These are phyloP conservation scores for Golubevia sp. DNA, from an alignment of 1,284 basidiomycete species.

Conservation along the genomic window DNA sequence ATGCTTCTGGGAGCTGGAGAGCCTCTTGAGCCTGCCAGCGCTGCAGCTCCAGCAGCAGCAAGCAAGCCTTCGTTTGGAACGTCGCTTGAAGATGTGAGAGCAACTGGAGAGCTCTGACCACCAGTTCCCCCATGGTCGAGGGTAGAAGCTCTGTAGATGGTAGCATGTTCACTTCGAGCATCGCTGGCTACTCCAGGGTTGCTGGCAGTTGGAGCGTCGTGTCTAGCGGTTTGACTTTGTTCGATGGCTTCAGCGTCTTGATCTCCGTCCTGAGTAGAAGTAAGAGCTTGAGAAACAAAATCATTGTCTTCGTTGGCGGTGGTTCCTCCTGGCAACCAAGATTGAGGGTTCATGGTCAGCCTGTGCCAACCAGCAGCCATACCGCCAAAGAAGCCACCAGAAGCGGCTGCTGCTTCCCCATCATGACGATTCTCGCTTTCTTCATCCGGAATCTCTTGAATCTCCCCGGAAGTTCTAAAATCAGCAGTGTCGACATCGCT, in stretches of 20 bases:
- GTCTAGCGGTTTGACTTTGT: slow-evolving; percentile 1
- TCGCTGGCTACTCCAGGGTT: slow-evolving; percentile 18
- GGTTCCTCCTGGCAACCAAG: neutral
- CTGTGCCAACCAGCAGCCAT: slow-evolving; percentile 33
- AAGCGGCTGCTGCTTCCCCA: slow-evolving; percentile 10
- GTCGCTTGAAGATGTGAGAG: slow-evolving; percentile 17
- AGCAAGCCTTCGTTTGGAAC: neutral
- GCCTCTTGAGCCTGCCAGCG: neutral
- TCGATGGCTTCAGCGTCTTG: slow-evolving; percentile 4
- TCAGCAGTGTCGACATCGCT: neutral
- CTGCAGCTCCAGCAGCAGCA: neutral
- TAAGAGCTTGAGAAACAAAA: neutral
- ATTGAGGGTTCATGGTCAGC: slow-evolving; percentile 27
- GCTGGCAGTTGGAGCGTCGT: slow-evolving; percentile 12
- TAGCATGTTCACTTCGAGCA: slow-evolving; percentile 30
- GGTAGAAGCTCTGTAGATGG: slow-evolving; percentile 16
- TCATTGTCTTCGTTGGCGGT: neutral
- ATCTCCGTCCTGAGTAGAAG: slow-evolving; percentile 1
- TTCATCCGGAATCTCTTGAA: neutral
- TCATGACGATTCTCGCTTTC: neutral
- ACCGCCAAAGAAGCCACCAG: slow-evolving; percentile 27
- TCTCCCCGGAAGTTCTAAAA: neutral
- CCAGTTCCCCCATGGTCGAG: slow-evolving; percentile 13
- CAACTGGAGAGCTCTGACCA: slow-evolving; percentile 13
- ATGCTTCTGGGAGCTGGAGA: neutral